phyloP scores from a whole-genome alignment of 2,329 filamentous ascomycete species.

The Drechslerella coelobrocha region DNA sequence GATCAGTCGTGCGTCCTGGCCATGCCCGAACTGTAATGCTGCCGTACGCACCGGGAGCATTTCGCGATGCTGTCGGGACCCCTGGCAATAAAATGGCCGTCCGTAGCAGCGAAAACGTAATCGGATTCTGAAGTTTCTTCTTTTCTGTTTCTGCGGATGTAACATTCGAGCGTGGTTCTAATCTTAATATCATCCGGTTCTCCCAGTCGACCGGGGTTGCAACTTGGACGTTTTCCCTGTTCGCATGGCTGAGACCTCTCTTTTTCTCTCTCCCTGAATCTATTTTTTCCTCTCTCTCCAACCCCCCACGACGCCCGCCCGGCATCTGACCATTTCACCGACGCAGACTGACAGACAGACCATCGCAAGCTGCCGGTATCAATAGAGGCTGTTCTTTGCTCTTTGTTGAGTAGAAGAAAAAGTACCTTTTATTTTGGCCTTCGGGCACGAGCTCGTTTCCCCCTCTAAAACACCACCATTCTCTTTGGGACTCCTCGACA shows the following conservation, averaged over 20 bases:
- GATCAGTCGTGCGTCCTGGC: conserved; percentile 1
- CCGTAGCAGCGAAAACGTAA: not conserved
- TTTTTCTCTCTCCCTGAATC: not conserved
- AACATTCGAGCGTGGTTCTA: not conserved
- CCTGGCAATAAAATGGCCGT: too few relatives aligned
- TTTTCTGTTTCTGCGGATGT: too few relatives aligned
- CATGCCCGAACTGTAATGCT: conserved; percentile 14
- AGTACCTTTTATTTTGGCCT: too few relatives aligned
- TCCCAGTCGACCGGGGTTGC: not conserved
- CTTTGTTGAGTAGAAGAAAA: conserved; percentile 27
- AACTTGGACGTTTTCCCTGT: not conserved
- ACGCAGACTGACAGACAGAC: not conserved
- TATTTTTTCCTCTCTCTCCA: not conserved
- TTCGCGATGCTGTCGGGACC: too few relatives aligned
- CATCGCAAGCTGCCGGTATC: not conserved
- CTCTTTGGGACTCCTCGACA: too few relatives aligned
- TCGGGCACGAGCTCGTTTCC: too few relatives aligned
- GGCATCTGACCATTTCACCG: not conserved
- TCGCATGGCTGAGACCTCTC: not conserved
- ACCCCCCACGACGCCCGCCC: not conserved
- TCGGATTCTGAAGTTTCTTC: conserved; percentile 31
- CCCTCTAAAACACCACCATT: too few relatives aligned
- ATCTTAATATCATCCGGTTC: not conserved
- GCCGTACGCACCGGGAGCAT: conserved; percentile 20
- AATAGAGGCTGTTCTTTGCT: conserved; percentile 5